A percentile compares a stretch with the other conserved stretches of the same genome.
Evolutionary conservation across 129 eudicot genomes (phyloP).

Genomic region (Solidago caesia): DNA sequence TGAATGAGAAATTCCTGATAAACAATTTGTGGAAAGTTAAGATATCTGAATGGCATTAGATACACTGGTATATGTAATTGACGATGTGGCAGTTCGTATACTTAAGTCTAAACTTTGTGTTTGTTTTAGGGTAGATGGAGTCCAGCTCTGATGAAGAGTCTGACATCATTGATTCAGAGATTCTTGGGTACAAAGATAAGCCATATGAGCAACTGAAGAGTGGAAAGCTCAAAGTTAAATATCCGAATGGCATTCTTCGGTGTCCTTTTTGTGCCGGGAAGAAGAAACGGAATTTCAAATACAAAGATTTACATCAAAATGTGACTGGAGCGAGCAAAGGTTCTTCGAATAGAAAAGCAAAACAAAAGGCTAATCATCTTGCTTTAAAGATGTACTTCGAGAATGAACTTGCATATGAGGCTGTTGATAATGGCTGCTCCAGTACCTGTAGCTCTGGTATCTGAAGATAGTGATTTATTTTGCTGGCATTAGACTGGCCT

Average conservation of each 20-base stretch:
- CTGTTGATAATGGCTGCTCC: slow-evolving; percentile 32
- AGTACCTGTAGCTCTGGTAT: slow-evolving; percentile 31
- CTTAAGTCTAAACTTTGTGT: not conserved
- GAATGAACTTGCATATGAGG: slow-evolving; percentile 51
- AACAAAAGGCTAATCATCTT: slow-evolving; percentile 83
- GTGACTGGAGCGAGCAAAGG: slow-evolving; percentile 83
- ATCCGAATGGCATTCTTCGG: slow-evolving; percentile 59
- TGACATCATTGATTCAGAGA: slow-evolving; percentile 89
- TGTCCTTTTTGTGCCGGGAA: slow-evolving; percentile 98
- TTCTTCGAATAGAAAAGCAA: slow-evolving; percentile 74
- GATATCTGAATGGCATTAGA: not conserved
- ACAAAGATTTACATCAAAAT: slow-evolving; percentile 82
- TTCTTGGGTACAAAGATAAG: slow-evolving; percentile 60
- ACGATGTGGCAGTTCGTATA: not conserved
- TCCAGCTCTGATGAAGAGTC: slow-evolving; percentile 78
- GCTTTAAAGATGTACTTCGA: slow-evolving; percentile 68
- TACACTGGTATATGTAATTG: not conserved
- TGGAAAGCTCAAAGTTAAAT: slow-evolving; percentile 62
- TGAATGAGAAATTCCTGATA: not conserved
- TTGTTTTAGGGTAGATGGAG: slow-evolving; percentile 52
- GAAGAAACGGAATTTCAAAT: slow-evolving; percentile 84
- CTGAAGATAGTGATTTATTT: slow-evolving; percentile 50
- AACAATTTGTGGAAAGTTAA: not conserved
- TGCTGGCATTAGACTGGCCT: slow-evolving; percentile 91
- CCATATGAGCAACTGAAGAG: slow-evolving; percentile 57